phyloP scores from a whole-genome alignment of 23 red algal genomes.

The Gracilariopsis chorda region DNA sequence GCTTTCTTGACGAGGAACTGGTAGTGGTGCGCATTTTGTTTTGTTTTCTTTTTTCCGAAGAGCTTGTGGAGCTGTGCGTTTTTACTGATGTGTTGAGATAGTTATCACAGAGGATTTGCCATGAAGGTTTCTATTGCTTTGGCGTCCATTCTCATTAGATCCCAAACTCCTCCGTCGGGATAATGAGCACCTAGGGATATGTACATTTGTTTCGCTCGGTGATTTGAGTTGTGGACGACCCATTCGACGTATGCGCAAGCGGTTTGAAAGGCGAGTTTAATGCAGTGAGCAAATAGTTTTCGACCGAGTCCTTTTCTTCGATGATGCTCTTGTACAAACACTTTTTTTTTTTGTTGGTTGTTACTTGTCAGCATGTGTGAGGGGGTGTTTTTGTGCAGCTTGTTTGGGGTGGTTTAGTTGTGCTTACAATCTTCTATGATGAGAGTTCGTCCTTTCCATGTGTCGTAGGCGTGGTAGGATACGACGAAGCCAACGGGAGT shows the following conservation, averaged over 20 bases:
- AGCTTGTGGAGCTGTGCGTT: too few species aligned
- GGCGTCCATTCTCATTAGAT: background rate
- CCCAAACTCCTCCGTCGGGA: background rate
- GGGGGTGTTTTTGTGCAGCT: too few species aligned
- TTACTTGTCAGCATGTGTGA: background rate
- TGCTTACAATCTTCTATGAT: background rate
- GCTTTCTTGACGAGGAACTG: too few species aligned
- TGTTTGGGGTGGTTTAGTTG: background rate
- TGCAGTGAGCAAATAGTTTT: constrained; percentile 7
- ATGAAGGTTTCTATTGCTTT: background rate
- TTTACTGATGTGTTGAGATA: background rate
- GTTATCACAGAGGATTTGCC: background rate
- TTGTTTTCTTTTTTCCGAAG: background rate
- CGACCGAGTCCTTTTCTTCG: background rate
- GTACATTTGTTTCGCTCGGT: background rate
- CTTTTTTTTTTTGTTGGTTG: background rate
- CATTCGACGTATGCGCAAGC: background rate
- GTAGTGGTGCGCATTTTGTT: too few species aligned
- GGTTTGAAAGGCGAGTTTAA: background rate
- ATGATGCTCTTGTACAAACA: background rate
- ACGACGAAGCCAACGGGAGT: background rate
- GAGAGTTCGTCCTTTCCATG: constrained; percentile 2
- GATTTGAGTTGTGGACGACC: background rate
- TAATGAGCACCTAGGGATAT: background rate
- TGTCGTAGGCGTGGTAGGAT: background rate